Evolutionary conservation across 768 basidiomycete genomes (phyloP).

Genomic region (Tricholoma hemisulphureum): DNA sequence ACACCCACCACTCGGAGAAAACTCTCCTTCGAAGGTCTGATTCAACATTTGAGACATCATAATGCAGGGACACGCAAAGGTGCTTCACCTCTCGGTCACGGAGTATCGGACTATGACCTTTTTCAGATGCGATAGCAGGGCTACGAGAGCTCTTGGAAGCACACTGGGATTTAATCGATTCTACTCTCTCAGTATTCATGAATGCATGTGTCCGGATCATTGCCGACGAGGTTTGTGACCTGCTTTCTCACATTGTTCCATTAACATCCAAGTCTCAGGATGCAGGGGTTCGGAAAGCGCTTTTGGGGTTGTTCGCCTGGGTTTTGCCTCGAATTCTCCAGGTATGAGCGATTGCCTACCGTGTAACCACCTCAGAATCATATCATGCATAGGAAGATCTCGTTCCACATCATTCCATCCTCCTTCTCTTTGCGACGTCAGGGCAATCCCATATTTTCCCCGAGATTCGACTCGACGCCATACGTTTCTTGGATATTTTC

Average conservation of each 20-base stretch:
- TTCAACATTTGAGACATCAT: constrained; percentile 81
- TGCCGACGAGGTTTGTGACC: constrained; percentile 68
- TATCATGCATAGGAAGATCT: constrained; percentile 55
- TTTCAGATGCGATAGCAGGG: constrained; percentile 68
- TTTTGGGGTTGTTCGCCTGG: constrained; percentile 72
- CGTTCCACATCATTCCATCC: constrained; percentile 66
- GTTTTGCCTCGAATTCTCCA: constrained; percentile 60
- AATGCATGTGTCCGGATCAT: constrained; percentile 68
- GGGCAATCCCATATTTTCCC: constrained; percentile 95
- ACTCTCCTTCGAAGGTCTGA: constrained; percentile 72
- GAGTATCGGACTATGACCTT: neutral
- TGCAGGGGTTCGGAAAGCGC: constrained; percentile 68
- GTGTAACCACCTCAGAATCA: neutral
- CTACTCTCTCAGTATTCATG: constrained; percentile 54
- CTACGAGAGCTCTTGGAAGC: constrained; percentile 68
- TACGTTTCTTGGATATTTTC: constrained; percentile 75
- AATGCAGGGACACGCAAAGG: constrained; percentile 76
- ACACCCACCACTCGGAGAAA: constrained; percentile 75
- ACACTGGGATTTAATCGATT: constrained; percentile 53
- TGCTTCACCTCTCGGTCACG: constrained; percentile 17
- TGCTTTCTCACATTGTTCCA: neutral
- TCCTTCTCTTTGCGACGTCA: constrained; percentile 85
- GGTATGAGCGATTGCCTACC: constrained; percentile 23
- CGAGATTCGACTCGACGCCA: constrained; percentile 88
- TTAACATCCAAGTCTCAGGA: constrained; percentile 51